A percentile compares a stretch with the other conserved stretches of the same genome.
Evolutionary conservation across 2,329 filamentous ascomycete species (phyloP).

Genomic region (Geosmithia morbida): DNA sequence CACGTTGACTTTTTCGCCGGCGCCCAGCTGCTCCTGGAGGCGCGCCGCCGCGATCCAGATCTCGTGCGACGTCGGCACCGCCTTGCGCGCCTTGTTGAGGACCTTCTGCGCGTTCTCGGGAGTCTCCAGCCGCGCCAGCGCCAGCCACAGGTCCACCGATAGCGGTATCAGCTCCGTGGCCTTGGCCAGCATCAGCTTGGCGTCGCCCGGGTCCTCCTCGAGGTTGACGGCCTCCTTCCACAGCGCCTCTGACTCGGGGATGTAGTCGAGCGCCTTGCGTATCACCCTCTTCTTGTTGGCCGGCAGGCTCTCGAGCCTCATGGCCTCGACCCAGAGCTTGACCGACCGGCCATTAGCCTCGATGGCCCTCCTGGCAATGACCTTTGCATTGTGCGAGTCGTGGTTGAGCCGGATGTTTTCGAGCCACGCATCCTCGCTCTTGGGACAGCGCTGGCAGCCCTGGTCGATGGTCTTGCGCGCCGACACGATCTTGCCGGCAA

Average conservation of each 20-base stretch:
- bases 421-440: conserved; percentile 89
- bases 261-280: conserved; percentile 78
- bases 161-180: conserved; percentile 90
- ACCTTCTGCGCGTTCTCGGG: conserved; percentile 90
- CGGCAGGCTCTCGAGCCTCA: conserved; percentile 73
- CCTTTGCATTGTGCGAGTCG: conserved; percentile 82
- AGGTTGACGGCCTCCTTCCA: conserved; percentile 97
- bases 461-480: conserved; percentile 78
- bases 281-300: conserved; percentile 87
- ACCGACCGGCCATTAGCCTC: conserved; percentile 83
- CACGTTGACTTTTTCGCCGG: conserved; percentile 67
- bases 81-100: conserved; percentile 87
- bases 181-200: conserved; percentile 77
- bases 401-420: conserved; percentile 84
- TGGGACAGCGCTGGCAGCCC: conserved; percentile 82
- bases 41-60: conserved; percentile 94
- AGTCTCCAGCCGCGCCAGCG: conserved; percentile 75
- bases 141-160: conserved; percentile 90
- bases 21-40: conserved; percentile 76
- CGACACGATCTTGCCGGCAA: conserved; percentile 81
- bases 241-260: conserved; percentile 87
- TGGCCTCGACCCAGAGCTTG: conserved; percentile 85
- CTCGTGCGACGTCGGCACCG: conserved; percentile 82
- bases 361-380: conserved; percentile 88
- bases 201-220: conserved; percentile 81